Percentiles rank a stretch among this genome's conserved stretches.
These are phyloP conservation scores for Kentomonas sorsogonicus DNA, from an alignment of 208 protist species.

Conservation along the genomic window DNA sequence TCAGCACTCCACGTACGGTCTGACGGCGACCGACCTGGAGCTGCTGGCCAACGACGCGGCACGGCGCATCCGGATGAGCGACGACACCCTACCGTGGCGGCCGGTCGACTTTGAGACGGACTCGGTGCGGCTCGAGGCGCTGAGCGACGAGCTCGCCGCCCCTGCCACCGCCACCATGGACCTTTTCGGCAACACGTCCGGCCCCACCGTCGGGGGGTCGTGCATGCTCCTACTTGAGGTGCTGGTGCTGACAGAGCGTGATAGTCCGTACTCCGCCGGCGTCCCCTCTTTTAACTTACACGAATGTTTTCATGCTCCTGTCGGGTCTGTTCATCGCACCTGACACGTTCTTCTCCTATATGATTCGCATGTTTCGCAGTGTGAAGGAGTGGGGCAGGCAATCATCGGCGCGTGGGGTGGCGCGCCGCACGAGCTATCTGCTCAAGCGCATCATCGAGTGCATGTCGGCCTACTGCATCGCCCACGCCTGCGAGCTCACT, in stretches of 20 bases:
- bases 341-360: constrained; percentile 45
- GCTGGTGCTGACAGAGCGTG: constrained; percentile 45
- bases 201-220: constrained; percentile 38
- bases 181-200: neutral
- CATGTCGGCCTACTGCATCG: constrained; percentile 49
- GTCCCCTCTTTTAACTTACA: constrained; percentile 56
- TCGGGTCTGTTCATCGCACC: constrained; percentile 53
- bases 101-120: constrained; percentile 35
- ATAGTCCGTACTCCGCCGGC: constrained; percentile 40
- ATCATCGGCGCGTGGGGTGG: neutral
- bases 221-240: constrained; percentile 56
- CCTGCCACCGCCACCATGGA: neutral
- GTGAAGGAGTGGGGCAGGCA: constrained; percentile 19
- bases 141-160: constrained; percentile 1
- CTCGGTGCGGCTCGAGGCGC: constrained; percentile 33
- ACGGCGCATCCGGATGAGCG: constrained; percentile 31
- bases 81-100: constrained; percentile 65
- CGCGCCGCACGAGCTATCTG: constrained; percentile 39
- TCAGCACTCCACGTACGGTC: neutral
- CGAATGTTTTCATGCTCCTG: constrained; percentile 55
- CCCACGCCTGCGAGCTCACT: constrained; percentile 55
- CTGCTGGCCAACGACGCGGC: constrained; percentile 35
- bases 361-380: constrained; percentile 61
- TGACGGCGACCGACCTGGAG: constrained; percentile 28
- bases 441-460: constrained; percentile 46